phyloP scores from a whole-genome alignment of 371 early-diverging fungal genomes.

The Actinomucor elegans region DNA sequence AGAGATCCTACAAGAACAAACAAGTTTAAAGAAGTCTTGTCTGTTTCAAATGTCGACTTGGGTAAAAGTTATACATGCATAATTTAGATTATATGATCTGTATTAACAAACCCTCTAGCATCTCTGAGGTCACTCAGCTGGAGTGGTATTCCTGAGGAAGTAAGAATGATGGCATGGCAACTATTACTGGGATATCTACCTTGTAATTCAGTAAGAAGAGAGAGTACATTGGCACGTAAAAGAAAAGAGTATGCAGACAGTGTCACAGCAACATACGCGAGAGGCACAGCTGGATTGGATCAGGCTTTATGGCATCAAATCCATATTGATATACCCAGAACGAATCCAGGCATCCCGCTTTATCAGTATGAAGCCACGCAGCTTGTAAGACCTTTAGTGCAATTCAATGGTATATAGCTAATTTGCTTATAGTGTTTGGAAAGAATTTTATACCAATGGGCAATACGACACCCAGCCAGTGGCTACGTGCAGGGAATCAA shows the following conservation, averaged over 20 bases:
- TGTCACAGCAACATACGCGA: conserved; percentile 76
- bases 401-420: background rate
- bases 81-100: too few species aligned
- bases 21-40: conserved; percentile 76
- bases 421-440: conserved; percentile 69
- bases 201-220: conserved; percentile 79
- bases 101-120: too few species aligned
- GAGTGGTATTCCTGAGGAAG: conserved; percentile 88
- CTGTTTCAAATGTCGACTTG: conserved; percentile 73
- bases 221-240: conserved; percentile 79
- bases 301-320: conserved; percentile 91
- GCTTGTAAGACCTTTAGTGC: conserved; percentile 48
- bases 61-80: conserved; percentile 33
- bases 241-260: conserved; percentile 89
- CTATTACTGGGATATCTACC: conserved; percentile 90
- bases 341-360: conserved; percentile 79
- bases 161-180: conserved; percentile 89
- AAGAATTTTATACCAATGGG: conserved; percentile 95
- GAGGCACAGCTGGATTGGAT: conserved; percentile 80
- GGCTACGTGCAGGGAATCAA: conserved; percentile 99
- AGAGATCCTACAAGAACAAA: conserved; percentile 31
- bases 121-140: conserved; percentile 81
- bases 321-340: conserved; percentile 94
- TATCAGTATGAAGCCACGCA: conserved; percentile 85
- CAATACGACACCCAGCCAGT: conserved; percentile 96